phyloP scores from a whole-genome alignment of 192 early-diverging fungal species.

The Coemansia sp. region DNA sequence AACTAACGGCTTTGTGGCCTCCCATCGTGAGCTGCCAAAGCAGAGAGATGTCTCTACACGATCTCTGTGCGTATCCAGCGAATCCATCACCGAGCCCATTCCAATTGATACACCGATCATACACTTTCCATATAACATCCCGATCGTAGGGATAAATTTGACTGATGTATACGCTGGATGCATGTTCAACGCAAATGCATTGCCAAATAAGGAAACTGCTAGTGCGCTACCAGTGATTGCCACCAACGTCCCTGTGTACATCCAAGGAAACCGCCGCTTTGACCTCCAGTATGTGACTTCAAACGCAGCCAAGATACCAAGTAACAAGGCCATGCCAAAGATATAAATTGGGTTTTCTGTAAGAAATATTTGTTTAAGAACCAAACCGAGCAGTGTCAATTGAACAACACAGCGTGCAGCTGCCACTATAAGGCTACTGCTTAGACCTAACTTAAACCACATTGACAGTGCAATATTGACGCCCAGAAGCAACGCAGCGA shows the following conservation, averaged over 20 bases:
- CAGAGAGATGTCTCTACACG: conserved; percentile 62
- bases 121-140: conserved; percentile 84
- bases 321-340: conserved; percentile 57
- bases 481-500: conserved; percentile 60
- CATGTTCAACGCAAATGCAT: conserved; percentile 65
- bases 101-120: conserved; percentile 74
- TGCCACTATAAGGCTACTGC: conserved; percentile 64
- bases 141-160: conserved; percentile 85
- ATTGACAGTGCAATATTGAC: conserved; percentile 61
- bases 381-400: conserved; percentile 67
- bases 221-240: conserved; percentile 43
- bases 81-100: conserved; percentile 59
- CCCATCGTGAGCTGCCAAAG: conserved; percentile 80
- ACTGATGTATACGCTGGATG: conserved; percentile 67
- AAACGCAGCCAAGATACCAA: conserved; percentile 63
- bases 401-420: conserved; percentile 74
- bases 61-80: conserved; percentile 58
- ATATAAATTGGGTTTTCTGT: conserved; percentile 62
- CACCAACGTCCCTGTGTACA: conserved; percentile 60
- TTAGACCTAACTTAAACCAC: conserved; percentile 66
- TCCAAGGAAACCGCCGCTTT: conserved; percentile 67
- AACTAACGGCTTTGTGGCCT: conserved; percentile 72
- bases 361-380: conserved; percentile 68
- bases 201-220: conserved; percentile 24
- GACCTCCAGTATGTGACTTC: conserved; percentile 71